These are phyloP conservation scores for Wickerhamiella nectarea DNA, from an alignment of 805 yeast genomes.

Conservation along the genomic window DNA sequence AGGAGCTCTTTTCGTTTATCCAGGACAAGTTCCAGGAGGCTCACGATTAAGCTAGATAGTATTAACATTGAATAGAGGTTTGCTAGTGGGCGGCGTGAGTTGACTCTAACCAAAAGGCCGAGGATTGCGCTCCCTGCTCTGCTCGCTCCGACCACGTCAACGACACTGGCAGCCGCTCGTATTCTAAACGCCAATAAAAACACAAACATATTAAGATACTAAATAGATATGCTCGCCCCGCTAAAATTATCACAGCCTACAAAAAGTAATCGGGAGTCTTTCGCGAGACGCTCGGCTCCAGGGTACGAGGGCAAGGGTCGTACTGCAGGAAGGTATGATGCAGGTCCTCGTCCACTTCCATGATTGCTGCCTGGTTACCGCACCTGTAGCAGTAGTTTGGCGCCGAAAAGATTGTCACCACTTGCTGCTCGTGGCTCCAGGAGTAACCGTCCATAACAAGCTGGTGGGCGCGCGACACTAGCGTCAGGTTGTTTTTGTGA, in stretches of 20 bases:
- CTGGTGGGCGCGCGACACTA: conserved; percentile 94
- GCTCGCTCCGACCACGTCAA: too few species aligned
- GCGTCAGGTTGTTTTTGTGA: conserved; percentile 75
- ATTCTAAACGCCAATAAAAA: too few species aligned
- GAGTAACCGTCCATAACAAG: conserved; percentile 94
- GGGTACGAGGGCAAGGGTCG: conserved; percentile 93
- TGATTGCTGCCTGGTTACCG: conserved; percentile 95
- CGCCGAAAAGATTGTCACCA: conserved; percentile 87
- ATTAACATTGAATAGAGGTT: too few species aligned
- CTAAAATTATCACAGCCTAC: conserved; percentile 23
- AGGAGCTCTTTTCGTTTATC: conserved; percentile 56
- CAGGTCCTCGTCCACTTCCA: conserved; percentile 94
- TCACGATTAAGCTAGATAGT: conserved; percentile 54
- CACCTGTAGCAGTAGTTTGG: conserved; percentile 96
- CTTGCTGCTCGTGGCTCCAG: conserved; percentile 90
- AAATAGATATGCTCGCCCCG: not conserved
- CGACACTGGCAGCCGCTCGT: too few species aligned
- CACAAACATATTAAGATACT: too few species aligned
- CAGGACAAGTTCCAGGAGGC: conserved; percentile 92
- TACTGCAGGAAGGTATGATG: conserved; percentile 76
- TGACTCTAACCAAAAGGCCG: too few species aligned
- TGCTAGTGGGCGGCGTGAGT: too few species aligned
- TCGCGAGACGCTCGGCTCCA: conserved; percentile 68
- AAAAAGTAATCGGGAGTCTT: conserved; percentile 67
- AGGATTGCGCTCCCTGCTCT: too few species aligned